Conservation (phyloP, 768 basidiomycete genomes). For the Fomitopsis pulvina region DNA sequence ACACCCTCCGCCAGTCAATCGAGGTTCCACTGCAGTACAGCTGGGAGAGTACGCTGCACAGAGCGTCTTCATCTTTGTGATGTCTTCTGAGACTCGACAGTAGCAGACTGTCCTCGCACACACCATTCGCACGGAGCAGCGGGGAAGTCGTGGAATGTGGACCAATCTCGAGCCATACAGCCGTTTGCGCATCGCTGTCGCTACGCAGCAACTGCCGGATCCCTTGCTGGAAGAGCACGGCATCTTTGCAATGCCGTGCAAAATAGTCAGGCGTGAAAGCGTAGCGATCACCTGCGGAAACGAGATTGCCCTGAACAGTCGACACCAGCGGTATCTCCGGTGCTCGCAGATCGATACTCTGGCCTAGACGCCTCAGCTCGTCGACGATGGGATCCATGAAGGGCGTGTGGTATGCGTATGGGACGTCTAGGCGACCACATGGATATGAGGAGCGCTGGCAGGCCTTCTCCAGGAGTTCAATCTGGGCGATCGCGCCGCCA, state of each 20-base stretch:
- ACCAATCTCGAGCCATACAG: constrained; percentile 62
- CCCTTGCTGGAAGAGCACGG: constrained; percentile 49
- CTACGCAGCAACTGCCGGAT: constrained; percentile 34
- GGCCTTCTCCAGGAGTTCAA: neutral
- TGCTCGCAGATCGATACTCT: constrained; percentile 30
- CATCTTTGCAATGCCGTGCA: constrained; percentile 48
- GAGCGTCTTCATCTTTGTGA: constrained; percentile 36
- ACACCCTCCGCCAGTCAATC: constrained; percentile 52
- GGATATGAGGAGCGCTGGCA: neutral
- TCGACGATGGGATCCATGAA: constrained; percentile 53
- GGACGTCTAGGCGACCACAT: constrained; percentile 40
- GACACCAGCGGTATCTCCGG: constrained; percentile 60
- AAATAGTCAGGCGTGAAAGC: constrained; percentile 50
- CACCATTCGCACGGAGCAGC: constrained; percentile 37
- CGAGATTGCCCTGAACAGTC: constrained; percentile 47
- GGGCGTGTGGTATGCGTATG: constrained; percentile 61
- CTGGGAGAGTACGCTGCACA: constrained; percentile 39
- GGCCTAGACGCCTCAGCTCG: constrained; percentile 38
- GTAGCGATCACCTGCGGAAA: constrained; percentile 43
- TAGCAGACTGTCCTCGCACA: constrained; percentile 15
- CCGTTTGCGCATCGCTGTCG: constrained; percentile 23
- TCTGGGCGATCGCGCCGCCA: constrained; percentile 39
- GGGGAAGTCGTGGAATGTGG: constrained; percentile 54
- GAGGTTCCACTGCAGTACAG: constrained; percentile 37
- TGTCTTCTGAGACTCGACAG: constrained; percentile 46